Evolutionary conservation across 1,139 yeast genomes (phyloP), one percentile per base, ranked within the genome.

Genomic region (Schwanniomyces etchellsii): DNA sequence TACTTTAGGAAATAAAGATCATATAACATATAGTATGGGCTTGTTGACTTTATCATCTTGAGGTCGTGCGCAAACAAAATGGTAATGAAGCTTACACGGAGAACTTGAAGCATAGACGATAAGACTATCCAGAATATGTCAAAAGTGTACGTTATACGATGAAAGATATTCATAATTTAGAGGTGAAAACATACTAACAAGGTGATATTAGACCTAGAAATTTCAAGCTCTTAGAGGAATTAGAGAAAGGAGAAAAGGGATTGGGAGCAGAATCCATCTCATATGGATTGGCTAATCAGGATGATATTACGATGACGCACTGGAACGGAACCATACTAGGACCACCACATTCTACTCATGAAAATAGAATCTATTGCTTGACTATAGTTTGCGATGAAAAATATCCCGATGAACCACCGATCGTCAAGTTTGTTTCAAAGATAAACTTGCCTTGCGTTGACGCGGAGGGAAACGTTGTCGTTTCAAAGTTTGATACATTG

Each of bases 251-350:
- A 31, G 99, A 93, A 55, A 93, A 93, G 56, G 98, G 98, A 11
- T 69, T 85, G 32, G 97, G 98, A 17, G 93, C 96, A 21, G 97
- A 93, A 55, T 83, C 95, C 15, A 89, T 95, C 55, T 89, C 97
- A 14, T 86, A 89, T 47, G 97, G 97, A 0, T 69, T 89, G 32
- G 77, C 86, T 24, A 89, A 83, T 49, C 80, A 83, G 43, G 95
- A 84, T 46, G 97, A 89, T 54, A 84, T 86, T 43, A 70, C 89
- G 39, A 84, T 89, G 93, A 82, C 95, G 5, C 64, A 79, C 47
- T 89, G 97, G 97, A 89, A 88, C 53, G 97, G 96, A 3, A 89
- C 97, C 18, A 88, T 89, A 30, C 67, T 91, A 42, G 99, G 98
- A 0, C 98, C 98, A 4, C 98, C 98, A 21, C 96, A 89, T 48